phyloP scores from a whole-genome alignment of 1,139 yeast species.

The Yamadazyma sp. region DNA sequence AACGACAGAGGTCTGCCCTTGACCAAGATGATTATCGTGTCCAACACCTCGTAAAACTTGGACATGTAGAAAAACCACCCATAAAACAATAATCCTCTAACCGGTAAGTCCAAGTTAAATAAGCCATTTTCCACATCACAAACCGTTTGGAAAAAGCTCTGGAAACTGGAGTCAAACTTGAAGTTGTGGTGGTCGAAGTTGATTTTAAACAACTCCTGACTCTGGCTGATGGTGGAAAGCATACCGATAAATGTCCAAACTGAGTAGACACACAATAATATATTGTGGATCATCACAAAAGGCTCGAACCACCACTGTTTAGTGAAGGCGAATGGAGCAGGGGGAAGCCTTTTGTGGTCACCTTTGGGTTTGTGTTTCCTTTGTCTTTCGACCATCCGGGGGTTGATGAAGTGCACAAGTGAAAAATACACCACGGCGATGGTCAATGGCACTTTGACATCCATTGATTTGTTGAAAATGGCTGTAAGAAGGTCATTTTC shows the following conservation, averaged over 20 bases:
- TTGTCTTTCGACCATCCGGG: conserved; percentile 38
- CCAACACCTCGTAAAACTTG: conserved; percentile 72
- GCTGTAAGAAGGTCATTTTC: conserved; percentile 23
- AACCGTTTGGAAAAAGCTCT: conserved; percentile 52
- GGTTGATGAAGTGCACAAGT: conserved; percentile 58
- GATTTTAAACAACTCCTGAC: conserved; percentile 29
- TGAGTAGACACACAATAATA: conserved; percentile 63
- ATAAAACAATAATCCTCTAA: conserved; percentile 31
- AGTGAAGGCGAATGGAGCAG: conserved; percentile 55
- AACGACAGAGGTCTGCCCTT: conserved; percentile 71
- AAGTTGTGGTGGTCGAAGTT: conserved; percentile 14
- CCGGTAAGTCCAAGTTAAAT: conserved; percentile 53
- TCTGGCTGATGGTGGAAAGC: conserved; percentile 48
- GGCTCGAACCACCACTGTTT: conserved; percentile 47
- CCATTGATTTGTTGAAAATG: conserved; percentile 34
- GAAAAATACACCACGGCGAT: conserved; percentile 62
- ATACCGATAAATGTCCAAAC: conserved; percentile 76
- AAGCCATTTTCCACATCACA: conserved; percentile 65
- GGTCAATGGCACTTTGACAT: conserved; percentile 51
- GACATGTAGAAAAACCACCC: conserved; percentile 72
- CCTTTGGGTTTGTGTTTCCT: conserved; percentile 17
- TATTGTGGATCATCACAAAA: conserved; percentile 62
- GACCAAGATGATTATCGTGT: conserved; percentile 64
- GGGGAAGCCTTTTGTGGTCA: conserved; percentile 19
- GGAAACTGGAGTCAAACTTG: conserved; percentile 17